Evolutionary conservation across 2,329 filamentous ascomycete species (phyloP).

Genomic region (Fusarium pseudoanthophilum): DNA sequence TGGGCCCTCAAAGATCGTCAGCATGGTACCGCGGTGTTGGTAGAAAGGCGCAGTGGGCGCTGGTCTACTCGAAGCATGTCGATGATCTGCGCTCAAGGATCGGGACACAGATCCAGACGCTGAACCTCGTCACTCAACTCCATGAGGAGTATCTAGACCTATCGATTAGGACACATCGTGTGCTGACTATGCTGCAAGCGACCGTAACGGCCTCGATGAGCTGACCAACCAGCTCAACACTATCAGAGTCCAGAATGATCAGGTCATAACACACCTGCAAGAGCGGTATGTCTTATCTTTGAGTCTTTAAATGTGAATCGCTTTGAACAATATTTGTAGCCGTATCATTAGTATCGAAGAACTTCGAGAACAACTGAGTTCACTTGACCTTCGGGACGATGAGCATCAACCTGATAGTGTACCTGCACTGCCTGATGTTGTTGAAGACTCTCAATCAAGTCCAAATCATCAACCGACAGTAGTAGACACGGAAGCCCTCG

Average conservation of each 20-base stretch:
- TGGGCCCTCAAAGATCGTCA: background rate
- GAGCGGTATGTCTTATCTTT: background rate
- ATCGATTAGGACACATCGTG: background rate
- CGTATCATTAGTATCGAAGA: background rate
- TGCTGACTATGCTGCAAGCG: background rate
- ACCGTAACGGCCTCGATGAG: background rate
- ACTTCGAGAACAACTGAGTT: background rate
- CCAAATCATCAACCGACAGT: rapidly evolving
- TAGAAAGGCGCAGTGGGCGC: background rate
- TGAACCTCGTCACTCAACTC: background rate
- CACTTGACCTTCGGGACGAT: background rate
- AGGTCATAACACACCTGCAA: background rate
- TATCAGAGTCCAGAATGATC: background rate
- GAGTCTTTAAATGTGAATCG: rapidly evolving
- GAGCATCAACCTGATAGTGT: background rate
- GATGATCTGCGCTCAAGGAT: background rate
- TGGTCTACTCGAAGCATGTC: background rate
- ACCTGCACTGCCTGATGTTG: background rate
- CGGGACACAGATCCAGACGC: background rate
- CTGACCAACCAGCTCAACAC: background rate
- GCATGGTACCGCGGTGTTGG: background rate
- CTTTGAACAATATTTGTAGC: rapidly evolving
- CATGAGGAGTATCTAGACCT: background rate
- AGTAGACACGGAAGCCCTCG: background rate
- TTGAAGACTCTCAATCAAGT: background rate